Evolutionary conservation across 169 alveolate species (phyloP).

Genomic region (Cryptosporidium sp.): DNA sequence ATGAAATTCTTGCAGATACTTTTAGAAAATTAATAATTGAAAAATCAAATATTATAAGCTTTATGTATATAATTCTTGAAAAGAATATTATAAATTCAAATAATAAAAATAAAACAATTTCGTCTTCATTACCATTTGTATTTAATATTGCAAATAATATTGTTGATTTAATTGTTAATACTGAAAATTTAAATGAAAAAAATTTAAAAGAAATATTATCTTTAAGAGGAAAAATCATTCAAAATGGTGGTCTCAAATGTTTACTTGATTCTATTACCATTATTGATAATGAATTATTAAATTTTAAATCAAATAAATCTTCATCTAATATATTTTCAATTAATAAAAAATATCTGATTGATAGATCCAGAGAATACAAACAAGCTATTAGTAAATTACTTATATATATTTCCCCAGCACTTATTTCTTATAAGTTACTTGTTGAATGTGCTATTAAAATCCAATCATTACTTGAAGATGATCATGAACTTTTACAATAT

Average conservation of each 20-base stretch:
- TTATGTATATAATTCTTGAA: slow-evolving; percentile 16
- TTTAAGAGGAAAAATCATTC: slow-evolving; percentile 46
- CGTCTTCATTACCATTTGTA: slow-evolving; percentile 3
- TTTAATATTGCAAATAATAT: slow-evolving; percentile 57
- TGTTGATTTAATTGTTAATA: slow-evolving; percentile 21
- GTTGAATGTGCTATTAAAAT: slow-evolving; percentile 31
- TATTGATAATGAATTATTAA: slow-evolving; percentile 28
- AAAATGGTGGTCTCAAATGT: slow-evolving; percentile 59
- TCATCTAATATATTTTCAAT: slow-evolving; percentile 1
- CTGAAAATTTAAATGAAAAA: slow-evolving; percentile 7
- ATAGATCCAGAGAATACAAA: slow-evolving; percentile 56
- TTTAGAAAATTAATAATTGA: slow-evolving; percentile 35
- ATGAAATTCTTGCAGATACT: slow-evolving; percentile 29
- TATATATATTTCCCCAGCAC: slow-evolving; percentile 36
- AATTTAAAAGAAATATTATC: slow-evolving; percentile 14
- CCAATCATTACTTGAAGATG: slow-evolving; percentile 55
- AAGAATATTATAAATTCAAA: background rate
- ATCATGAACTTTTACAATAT: slow-evolving; percentile 64
- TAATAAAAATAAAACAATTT: background rate
- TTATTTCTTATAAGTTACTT: slow-evolving; percentile 45
- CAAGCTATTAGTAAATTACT: slow-evolving; percentile 53
- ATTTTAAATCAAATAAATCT: background rate
- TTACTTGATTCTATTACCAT: slow-evolving; percentile 52
- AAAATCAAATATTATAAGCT: slow-evolving; percentile 13
- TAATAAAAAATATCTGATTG: slow-evolving; percentile 42